Conservation (phyloP, 2,329 filamentous ascomycete genomes). For the Colletotrichum brevisporum region DNA sequence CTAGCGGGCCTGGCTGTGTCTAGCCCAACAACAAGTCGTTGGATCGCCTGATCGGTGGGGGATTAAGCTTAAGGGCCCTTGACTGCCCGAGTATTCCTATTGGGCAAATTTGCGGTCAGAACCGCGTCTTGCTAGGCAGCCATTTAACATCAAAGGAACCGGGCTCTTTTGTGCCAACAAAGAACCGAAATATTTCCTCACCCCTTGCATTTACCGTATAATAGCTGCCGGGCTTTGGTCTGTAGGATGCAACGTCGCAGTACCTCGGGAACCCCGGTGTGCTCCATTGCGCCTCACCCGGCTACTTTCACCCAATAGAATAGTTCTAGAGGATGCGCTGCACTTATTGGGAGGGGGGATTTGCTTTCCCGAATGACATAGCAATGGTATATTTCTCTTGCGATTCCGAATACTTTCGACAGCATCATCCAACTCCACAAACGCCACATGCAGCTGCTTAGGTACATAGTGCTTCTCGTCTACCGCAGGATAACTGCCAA, state of each 20-base stretch:
- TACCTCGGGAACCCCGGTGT: not conserved
- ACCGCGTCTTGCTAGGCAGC: slow-evolving; percentile 22
- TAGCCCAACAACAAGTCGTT: not conserved
- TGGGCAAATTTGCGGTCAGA: slow-evolving; percentile 15
- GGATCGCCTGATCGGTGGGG: slow-evolving; percentile 6
- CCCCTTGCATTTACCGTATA: not conserved
- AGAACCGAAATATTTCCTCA: slow-evolving; percentile 1
- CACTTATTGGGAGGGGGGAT: too few relatives aligned
- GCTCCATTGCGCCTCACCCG: not conserved
- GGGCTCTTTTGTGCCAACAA: slow-evolving; percentile 4
- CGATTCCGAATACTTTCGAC: not conserved
- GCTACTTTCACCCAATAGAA: not conserved
- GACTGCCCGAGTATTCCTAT: not conserved
- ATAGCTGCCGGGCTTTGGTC: not conserved
- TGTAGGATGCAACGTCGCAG: not conserved
- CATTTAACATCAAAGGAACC: slow-evolving; percentile 23
- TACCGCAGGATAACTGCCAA: not conserved
- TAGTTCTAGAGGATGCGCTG: too few relatives aligned
- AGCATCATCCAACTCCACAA: slow-evolving; percentile 23
- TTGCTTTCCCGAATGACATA: too few relatives aligned
- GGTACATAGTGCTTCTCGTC: not conserved
- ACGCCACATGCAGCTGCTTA: slow-evolving; percentile 15
- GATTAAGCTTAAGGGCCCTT: slow-evolving; percentile 24
- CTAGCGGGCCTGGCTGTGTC: not conserved
- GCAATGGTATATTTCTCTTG: slow-evolving; percentile 13